Percentiles rank a stretch among this genome's conserved stretches.
phyloP scores from a whole-genome alignment of 345 rosid species.

The Lepidium didymum region DNA sequence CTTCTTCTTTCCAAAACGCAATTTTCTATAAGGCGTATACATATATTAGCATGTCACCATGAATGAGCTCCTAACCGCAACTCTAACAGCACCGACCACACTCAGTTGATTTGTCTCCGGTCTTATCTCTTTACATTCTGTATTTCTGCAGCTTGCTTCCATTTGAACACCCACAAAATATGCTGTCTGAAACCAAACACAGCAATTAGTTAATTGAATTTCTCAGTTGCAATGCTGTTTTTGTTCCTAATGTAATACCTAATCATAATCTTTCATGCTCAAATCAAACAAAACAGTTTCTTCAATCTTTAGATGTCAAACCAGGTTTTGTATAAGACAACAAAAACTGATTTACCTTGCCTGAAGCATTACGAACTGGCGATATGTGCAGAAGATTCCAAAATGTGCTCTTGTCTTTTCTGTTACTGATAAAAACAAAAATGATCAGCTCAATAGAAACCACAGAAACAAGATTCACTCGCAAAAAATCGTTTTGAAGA shows the following conservation, averaged over 20 bases:
- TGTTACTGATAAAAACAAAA: slow-evolving; percentile 28
- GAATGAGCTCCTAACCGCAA: slow-evolving; percentile 71
- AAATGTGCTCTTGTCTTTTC: slow-evolving; percentile 74
- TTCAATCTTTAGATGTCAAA: neutral
- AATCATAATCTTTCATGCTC: neutral
- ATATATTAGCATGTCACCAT: slow-evolving; percentile 26
- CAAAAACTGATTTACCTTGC: slow-evolving; percentile 53
- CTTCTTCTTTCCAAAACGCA: neutral
- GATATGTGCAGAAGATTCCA: slow-evolving; percentile 94
- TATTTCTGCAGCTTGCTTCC: slow-evolving; percentile 44
- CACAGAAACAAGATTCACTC: slow-evolving; percentile 24
- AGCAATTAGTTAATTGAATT: slow-evolving; percentile 1
- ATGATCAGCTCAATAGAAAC: slow-evolving; percentile 6
- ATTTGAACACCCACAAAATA: slow-evolving; percentile 71
- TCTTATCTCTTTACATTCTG: slow-evolving; percentile 43
- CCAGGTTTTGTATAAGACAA: neutral
- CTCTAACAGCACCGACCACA: slow-evolving; percentile 74
- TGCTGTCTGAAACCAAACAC: slow-evolving; percentile 49
- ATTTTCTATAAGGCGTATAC: neutral
- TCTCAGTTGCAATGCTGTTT: neutral
- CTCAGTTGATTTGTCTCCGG: slow-evolving; percentile 73
- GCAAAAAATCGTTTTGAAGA: neutral
- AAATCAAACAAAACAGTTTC: neutral
- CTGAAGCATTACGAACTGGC: slow-evolving; percentile 87
- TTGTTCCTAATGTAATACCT: neutral